Conservation (phyloP, 1,139 yeast species). For the Entelexis sorbosivorans region DNA sequence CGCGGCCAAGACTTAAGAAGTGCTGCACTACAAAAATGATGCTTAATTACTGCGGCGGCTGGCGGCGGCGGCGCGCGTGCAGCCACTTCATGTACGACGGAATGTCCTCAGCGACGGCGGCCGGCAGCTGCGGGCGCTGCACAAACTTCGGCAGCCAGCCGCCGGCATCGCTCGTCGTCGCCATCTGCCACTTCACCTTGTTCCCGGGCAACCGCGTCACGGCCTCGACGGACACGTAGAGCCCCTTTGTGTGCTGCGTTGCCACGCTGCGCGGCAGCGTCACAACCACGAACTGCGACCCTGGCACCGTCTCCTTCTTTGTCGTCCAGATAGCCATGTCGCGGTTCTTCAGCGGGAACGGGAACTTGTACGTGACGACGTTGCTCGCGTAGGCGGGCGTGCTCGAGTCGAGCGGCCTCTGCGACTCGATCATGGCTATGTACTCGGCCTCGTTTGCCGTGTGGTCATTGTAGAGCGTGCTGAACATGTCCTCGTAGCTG, state of each 20-base stretch:
- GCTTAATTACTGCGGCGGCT: neutral
- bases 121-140: constrained; percentile 45
- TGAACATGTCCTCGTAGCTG: constrained; percentile 27
- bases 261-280: constrained; percentile 37
- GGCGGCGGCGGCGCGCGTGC: neutral
- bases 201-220: constrained; percentile 34
- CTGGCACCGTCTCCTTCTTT: constrained; percentile 31
- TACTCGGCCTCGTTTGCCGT: constrained; percentile 34
- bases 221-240: constrained; percentile 51
- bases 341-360: constrained; percentile 40
- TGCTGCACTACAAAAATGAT: no score
- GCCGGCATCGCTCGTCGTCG: constrained; percentile 52
- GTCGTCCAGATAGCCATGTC: constrained; percentile 53
- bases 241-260: constrained; percentile 26
- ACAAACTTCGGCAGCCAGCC: constrained; percentile 58
- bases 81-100: constrained; percentile 50
- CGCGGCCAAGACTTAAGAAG: neutral
- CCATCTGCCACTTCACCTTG: constrained; percentile 51
- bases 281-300: constrained; percentile 40
- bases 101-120: constrained; percentile 56
- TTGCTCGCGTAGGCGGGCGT: constrained; percentile 21
- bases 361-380: constrained; percentile 40
- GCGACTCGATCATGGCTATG: constrained; percentile 32
- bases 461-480: constrained; percentile 30
- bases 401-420: constrained; percentile 25